phyloP scores from a whole-genome alignment of 495 filamentous ascomycete species.

The Aspergillus leporis region DNA sequence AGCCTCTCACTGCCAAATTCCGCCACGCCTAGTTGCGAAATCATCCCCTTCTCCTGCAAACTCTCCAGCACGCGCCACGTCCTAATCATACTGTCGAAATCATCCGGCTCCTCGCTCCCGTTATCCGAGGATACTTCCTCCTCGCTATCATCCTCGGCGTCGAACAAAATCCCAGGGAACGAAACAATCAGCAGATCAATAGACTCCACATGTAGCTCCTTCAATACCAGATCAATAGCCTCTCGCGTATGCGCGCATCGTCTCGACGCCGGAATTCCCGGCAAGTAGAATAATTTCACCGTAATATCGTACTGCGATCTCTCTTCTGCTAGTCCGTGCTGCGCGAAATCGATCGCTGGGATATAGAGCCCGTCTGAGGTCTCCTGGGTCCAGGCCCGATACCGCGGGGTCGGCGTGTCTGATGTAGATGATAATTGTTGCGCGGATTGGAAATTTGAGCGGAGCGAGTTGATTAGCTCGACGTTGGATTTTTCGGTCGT shows the following conservation, averaged over 20 bases:
- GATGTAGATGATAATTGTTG: constrained; percentile 55
- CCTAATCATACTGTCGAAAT: constrained; percentile 66
- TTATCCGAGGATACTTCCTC: constrained; percentile 62
- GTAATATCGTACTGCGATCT: constrained; percentile 86
- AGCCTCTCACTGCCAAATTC: constrained; percentile 89
- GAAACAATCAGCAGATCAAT: constrained; percentile 91
- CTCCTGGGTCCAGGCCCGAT: constrained; percentile 62
- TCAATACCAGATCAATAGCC: constrained; percentile 75
- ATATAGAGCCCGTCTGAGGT: constrained; percentile 66
- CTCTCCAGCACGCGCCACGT: constrained; percentile 74
- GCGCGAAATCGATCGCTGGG: constrained; percentile 72
- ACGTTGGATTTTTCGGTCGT: constrained; percentile 78
- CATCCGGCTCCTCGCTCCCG: constrained; percentile 51
- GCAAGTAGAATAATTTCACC: constrained; percentile 89
- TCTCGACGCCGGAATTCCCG: constrained; percentile 59
- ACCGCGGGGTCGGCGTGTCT: constrained; percentile 22
- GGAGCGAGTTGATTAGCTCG: constrained; percentile 83
- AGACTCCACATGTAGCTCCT: constrained; percentile 69
- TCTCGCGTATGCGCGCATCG: constrained; percentile 68
- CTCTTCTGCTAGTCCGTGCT: constrained; percentile 72
- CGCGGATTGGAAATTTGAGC: constrained; percentile 72
- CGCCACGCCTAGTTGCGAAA: constrained; percentile 75
- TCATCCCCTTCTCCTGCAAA: constrained; percentile 69
- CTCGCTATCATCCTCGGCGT: constrained; percentile 84
- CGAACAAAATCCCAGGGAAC: constrained; percentile 90